Conservation (phyloP, 495 filamentous ascomycete species). For the Penicillium malachiteum region DNA sequence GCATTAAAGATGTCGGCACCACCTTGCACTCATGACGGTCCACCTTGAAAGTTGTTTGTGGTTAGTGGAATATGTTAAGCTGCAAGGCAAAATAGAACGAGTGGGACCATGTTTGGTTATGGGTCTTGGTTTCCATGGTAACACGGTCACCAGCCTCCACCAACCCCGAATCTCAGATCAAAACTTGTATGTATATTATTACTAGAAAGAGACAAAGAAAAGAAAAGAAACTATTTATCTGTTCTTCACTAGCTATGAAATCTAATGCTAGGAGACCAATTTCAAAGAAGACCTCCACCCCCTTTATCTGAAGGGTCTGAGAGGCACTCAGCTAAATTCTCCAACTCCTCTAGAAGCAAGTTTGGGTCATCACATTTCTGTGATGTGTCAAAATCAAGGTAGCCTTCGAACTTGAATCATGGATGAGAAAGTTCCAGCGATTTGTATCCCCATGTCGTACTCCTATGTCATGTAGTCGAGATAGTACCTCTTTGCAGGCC, state of each 20-base stretch:
- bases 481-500: constrained; percentile 25
- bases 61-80: constrained; percentile 9
- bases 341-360: constrained; percentile 8
- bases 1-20: background rate
- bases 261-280: background rate
- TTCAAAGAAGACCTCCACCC: constrained; percentile 4
- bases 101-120: constrained; percentile 18
- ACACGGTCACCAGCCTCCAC: constrained; percentile 3
- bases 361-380: constrained; percentile 8
- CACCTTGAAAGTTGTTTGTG: constrained; percentile 4
- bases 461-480: constrained; percentile 36
- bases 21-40: constrained; percentile 22
- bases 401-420: constrained; percentile 20
- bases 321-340: constrained; percentile 2
- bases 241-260: too few relatives aligned
- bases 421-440: constrained; percentile 45
- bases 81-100: constrained; percentile 15
- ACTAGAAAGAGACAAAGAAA: too few relatives aligned
- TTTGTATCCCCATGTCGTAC: constrained; percentile 46
- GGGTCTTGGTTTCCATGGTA: constrained; percentile 10
- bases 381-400: constrained; percentile 32
- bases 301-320: constrained; percentile 10
- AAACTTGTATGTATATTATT: background rate
- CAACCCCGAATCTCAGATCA: background rate
- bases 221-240: too few relatives aligned